phyloP scores from a whole-genome alignment of 2,329 filamentous ascomycete genomes.

The Neofusicoccum umdonicola region DNA sequence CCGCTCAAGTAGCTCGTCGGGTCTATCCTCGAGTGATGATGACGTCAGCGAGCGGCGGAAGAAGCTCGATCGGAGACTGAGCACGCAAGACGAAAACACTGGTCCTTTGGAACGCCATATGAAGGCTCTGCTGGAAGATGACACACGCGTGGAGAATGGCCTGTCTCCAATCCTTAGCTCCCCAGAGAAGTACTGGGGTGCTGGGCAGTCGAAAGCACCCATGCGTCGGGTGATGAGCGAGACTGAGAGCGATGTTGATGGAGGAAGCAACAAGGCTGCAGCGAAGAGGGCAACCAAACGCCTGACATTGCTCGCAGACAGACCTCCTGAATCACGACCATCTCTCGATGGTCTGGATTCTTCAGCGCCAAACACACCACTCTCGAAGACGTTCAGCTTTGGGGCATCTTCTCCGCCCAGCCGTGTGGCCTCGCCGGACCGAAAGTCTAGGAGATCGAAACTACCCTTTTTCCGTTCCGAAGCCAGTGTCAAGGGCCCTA shows the following conservation, averaged over 20 bases:
- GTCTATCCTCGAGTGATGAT: conserved; percentile 42
- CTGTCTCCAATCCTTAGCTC: conserved; percentile 38
- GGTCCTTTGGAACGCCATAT: conserved; percentile 48
- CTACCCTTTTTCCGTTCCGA: conserved; percentile 43
- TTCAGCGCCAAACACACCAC: conserved; percentile 39
- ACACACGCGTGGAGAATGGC: conserved; percentile 31
- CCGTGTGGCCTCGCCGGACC: conserved; percentile 20
- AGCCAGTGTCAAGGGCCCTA: conserved; percentile 33
- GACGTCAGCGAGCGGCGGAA: conserved; percentile 50
- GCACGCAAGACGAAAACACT: conserved; percentile 41
- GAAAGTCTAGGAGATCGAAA: conserved; percentile 37
- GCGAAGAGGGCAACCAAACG: conserved; percentile 5
- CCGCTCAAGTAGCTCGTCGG: conserved; percentile 29
- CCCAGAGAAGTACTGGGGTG: conserved; percentile 40
- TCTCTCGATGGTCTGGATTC: conserved; percentile 39
- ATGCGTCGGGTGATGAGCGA: conserved; percentile 30
- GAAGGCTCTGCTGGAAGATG: conserved; percentile 43
- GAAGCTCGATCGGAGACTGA: conserved; percentile 52
- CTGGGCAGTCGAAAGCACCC: background rate
- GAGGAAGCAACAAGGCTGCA: background rate
- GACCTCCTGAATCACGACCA: conserved; percentile 29
- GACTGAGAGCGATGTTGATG: conserved; percentile 20
- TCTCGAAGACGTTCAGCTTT: conserved; percentile 28
- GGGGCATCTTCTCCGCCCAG: conserved; percentile 38
- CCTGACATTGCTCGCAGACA: background rate